Evolutionary conservation across 257 asterid genomes (phyloP).

Genomic region (Apocynum venetum): DNA sequence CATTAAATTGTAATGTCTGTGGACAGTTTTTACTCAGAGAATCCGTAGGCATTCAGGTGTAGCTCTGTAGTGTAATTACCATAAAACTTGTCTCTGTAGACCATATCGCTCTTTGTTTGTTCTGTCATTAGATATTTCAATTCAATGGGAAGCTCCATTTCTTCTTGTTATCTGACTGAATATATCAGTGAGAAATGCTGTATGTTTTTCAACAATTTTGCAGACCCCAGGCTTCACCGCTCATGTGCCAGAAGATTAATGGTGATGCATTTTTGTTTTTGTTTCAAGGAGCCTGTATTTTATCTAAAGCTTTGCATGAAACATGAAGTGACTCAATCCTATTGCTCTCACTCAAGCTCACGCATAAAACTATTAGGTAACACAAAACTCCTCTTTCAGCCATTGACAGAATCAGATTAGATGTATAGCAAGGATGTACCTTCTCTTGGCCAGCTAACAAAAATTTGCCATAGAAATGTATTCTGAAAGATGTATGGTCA

Average conservation of each 20-base stretch:
- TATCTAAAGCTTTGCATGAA: no score
- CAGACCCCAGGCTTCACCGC: not conserved
- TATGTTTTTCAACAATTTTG: not conserved
- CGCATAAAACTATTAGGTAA: not conserved
- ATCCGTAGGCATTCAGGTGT: conserved; percentile 21
- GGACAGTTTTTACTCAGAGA: not conserved
- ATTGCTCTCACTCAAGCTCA: not conserved
- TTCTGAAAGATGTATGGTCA: not conserved
- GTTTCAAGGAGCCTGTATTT: not conserved
- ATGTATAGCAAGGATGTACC: not conserved
- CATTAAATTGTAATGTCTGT: not conserved
- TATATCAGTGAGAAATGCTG: not conserved
- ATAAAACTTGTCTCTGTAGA: not conserved
- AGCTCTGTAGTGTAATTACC: conserved; percentile 36
- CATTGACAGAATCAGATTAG: not conserved
- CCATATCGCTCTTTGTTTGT: not conserved
- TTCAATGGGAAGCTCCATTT: not conserved
- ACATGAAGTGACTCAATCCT: not conserved
- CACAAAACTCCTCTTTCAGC: not conserved
- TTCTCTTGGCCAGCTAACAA: not conserved
- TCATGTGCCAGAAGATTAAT: not conserved
- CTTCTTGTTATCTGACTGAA: not conserved
- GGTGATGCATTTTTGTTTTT: not conserved
- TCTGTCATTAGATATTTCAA: not conserved
- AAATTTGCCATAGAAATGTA: not conserved